These are phyloP conservation scores for Entoloma clypeatum DNA, from an alignment of 1,284 basidiomycete genomes.

Conservation along the genomic window DNA sequence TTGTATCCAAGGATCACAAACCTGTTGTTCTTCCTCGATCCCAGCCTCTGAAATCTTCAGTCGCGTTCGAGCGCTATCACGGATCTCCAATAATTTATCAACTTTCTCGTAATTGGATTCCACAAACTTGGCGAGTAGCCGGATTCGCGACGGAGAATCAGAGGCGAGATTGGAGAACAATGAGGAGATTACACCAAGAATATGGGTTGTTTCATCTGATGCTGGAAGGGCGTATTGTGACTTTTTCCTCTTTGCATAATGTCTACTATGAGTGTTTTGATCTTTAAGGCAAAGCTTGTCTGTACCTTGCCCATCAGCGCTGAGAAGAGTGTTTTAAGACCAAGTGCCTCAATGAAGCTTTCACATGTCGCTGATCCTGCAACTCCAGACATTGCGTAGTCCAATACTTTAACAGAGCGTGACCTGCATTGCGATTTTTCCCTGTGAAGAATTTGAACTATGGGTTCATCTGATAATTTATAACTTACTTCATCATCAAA, in stretches of 20 bases:
- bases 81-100: slow-evolving; percentile 87
- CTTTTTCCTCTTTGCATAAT: slow-evolving; percentile 51
- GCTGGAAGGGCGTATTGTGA: slow-evolving; percentile 52
- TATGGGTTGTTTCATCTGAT: slow-evolving; percentile 83
- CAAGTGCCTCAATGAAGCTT: slow-evolving; percentile 83
- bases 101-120: slow-evolving; percentile 90
- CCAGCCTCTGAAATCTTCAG: slow-evolving; percentile 59
- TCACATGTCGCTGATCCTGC: slow-evolving; percentile 76
- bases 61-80: slow-evolving; percentile 64
- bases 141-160: slow-evolving; percentile 77
- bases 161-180: slow-evolving; percentile 87
- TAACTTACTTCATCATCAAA: slow-evolving; percentile 84
- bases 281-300: not conserved
- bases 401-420: slow-evolving; percentile 85
- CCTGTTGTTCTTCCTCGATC: slow-evolving; percentile 66
- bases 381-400: slow-evolving; percentile 85
- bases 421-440: slow-evolving; percentile 80
- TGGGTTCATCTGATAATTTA: slow-evolving; percentile 4
- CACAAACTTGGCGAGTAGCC: slow-evolving; percentile 91
- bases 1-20: slow-evolving; percentile 23
- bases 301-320: slow-evolving; percentile 90
- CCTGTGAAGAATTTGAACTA: slow-evolving; percentile 37
- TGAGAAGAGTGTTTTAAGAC: slow-evolving; percentile 86
- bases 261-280: not conserved
- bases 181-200: slow-evolving; percentile 85